Conservation (phyloP, 192 early-diverging fungal genomes). For the Backusella macrospora region DNA sequence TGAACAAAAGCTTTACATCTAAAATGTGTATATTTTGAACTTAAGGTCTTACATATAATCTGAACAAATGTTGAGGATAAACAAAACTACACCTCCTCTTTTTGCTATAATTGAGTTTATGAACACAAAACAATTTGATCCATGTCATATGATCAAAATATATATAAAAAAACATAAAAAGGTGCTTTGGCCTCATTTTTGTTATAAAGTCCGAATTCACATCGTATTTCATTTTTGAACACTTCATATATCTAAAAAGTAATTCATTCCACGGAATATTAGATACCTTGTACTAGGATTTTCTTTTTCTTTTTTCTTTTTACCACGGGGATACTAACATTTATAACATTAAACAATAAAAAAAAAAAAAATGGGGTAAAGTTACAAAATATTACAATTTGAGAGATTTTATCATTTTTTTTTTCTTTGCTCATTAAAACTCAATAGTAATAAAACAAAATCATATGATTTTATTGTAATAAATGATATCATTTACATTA, state of each 20-base stretch:
- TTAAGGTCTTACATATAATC: neutral
- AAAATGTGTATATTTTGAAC: neutral
- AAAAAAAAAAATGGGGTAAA: neutral
- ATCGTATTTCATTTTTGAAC: neutral
- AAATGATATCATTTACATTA: too few species aligned
- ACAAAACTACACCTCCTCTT: neutral
- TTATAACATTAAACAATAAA: neutral
- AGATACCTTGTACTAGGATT: neutral
- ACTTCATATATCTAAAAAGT: constrained; percentile 1
- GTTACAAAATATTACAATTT: too few species aligned
- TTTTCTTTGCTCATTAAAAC: too few species aligned
- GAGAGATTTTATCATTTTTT: too few species aligned
- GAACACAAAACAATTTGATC: constrained; percentile 9
- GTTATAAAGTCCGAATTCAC: constrained; percentile 12
- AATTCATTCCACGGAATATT: neutral
- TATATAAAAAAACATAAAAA: neutral
- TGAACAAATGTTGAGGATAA: neutral
- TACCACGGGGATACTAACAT: neutral
- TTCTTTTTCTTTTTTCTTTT: constrained; percentile 4
- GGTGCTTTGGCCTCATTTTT: constrained; percentile 15
- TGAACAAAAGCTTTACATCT: too few species aligned
- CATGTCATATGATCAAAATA: neutral
- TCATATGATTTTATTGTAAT: too few species aligned
- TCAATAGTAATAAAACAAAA: too few species aligned
- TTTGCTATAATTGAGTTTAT: neutral